phyloP scores from a whole-genome alignment of 805 yeast species.

The Yamadazyma endophytica region DNA sequence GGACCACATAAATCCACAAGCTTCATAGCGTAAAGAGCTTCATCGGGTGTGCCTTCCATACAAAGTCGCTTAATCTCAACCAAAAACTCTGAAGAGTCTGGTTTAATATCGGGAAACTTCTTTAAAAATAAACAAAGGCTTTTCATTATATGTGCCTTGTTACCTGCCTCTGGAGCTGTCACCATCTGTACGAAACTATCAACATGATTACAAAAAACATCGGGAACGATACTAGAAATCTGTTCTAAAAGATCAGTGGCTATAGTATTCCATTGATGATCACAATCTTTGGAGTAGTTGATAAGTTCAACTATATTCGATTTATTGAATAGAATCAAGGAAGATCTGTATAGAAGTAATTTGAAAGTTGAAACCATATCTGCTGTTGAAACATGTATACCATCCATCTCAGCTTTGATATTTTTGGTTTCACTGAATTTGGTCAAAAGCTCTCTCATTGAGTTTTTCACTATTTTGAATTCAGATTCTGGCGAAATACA shows the following conservation, averaged over 20 bases:
- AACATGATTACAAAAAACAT: conserved; percentile 58
- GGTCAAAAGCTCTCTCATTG: conserved; percentile 58
- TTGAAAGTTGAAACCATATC: conserved; percentile 53
- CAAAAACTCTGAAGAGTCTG: conserved; percentile 40
- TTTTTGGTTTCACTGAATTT: conserved; percentile 53
- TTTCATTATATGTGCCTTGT: conserved; percentile 42
- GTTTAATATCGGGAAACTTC: conserved; percentile 45
- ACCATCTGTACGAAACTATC: conserved; percentile 43
- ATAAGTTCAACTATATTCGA: conserved; percentile 57
- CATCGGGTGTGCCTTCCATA: conserved; percentile 49
- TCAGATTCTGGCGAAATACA: conserved; percentile 57
- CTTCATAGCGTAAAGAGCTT: conserved; percentile 63
- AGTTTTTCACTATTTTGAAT: conserved; percentile 53
- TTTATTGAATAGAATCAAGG: conserved; percentile 60
- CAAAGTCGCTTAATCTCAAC: conserved; percentile 46
- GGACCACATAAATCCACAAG: conserved; percentile 47
- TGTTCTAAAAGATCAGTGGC: conserved; percentile 56
- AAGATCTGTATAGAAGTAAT: conserved; percentile 56
- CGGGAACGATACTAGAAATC: conserved; percentile 59
- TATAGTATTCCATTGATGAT: conserved; percentile 20
- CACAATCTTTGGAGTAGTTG: conserved; percentile 36
- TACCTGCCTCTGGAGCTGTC: conserved; percentile 8
- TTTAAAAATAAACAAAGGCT: conserved; percentile 58
- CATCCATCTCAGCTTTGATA: conserved; percentile 29
- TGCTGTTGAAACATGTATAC: conserved; percentile 33